Percentiles rank a stretch among this genome's conserved stretches.
phyloP scores from a whole-genome alignment of 176 grass and related monocot genomes.

The Aegilops longissima region DNA sequence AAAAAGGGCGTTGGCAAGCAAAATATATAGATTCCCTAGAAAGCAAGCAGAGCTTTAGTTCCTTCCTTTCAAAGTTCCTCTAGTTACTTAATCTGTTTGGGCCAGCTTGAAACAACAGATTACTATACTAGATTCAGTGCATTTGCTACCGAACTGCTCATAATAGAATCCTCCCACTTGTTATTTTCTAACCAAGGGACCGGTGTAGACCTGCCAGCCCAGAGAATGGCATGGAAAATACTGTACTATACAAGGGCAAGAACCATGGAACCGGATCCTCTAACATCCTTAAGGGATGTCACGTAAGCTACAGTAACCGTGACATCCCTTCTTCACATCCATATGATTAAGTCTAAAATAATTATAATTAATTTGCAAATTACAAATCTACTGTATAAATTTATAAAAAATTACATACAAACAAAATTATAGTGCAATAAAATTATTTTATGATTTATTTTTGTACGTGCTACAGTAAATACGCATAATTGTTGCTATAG shows the following conservation, averaged over 20 bases:
- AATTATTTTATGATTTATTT: too few relatives aligned
- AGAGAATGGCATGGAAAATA: not conserved
- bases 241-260: not conserved
- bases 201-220: not conserved
- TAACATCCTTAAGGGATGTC: too few relatives aligned
- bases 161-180: not conserved
- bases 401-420: too few relatives aligned
- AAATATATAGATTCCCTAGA: not conserved
- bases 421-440: too few relatives aligned
- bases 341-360: too few relatives aligned
- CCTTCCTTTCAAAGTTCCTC: not conserved
- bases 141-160: not conserved
- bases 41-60: not conserved
- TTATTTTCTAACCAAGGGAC: not conserved
- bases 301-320: too few relatives aligned
- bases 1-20: too few relatives aligned
- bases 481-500: too few relatives aligned
- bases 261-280: not conserved
- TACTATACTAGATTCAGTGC: not conserved
- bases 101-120: slow-evolving; percentile 25
- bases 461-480: too few relatives aligned
- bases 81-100: not conserved
- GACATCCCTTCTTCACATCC: too few relatives aligned
- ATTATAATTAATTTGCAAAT: too few relatives aligned
- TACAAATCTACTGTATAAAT: too few relatives aligned